Conservation (phyloP, 2,329 filamentous ascomycete genomes). For the Sporothrix luriei region DNA sequence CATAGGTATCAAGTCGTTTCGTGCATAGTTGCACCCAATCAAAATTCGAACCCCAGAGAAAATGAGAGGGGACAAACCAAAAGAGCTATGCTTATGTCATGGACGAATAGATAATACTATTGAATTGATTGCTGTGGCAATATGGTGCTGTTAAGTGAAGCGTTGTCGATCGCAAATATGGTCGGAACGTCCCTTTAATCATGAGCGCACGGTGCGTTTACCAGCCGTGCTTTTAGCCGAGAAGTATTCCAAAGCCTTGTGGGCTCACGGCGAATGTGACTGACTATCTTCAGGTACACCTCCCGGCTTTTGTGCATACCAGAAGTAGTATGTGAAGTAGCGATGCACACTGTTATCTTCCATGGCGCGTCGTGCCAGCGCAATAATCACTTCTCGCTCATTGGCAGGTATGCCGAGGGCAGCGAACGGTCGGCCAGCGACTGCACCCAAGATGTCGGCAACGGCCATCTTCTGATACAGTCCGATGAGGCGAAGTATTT, state of each 20-base stretch:
- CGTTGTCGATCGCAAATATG: neutral
- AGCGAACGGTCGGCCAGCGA: constrained; percentile 49
- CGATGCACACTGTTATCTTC: constrained; percentile 45
- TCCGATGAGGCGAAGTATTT: constrained; percentile 47
- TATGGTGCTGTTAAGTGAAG: neutral
- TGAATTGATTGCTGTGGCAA: neutral
- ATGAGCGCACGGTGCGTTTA: neutral
- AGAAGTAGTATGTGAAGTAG: constrained; percentile 48
- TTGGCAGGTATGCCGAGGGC: constrained; percentile 43
- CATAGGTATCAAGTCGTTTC: neutral
- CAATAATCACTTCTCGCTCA: constrained; percentile 41
- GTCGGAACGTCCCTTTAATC: neutral
- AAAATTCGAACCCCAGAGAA: neutral
- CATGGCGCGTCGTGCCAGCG: constrained; percentile 43
- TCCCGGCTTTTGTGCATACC: constrained; percentile 47
- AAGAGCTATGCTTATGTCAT: too few species aligned
- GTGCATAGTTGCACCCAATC: neutral
- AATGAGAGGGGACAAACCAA: too few species aligned
- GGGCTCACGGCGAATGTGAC: constrained; percentile 4
- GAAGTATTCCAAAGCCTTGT: neutral
- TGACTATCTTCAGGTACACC: neutral
- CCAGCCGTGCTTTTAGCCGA: neutral
- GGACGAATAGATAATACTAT: too few species aligned
- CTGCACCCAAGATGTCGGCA: constrained; percentile 44
- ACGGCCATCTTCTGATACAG: constrained; percentile 47